Evolutionary conservation across 2,329 filamentous ascomycete species (phyloP), one percentile per base, ranked within the genome.

Genomic region (Exserohilum rostratum): DNA sequence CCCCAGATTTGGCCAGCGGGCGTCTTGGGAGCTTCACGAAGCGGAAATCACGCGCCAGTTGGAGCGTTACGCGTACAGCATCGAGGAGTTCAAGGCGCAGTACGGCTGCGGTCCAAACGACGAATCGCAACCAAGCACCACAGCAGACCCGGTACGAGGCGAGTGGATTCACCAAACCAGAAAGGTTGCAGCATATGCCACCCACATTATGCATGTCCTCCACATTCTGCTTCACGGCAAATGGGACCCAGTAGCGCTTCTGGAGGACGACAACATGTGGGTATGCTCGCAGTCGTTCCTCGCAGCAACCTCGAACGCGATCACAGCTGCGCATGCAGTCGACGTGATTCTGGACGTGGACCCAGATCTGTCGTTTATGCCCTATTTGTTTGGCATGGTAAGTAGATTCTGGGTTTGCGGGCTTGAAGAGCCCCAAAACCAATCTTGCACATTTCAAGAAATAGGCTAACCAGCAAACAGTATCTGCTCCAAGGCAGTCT

Each of bases 191-290:
- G 91, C 92, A 0, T 97, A 97, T 70, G 90, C 90, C 45, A 96
- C 90, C 0, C 91, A 97, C 65, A 90, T 96, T 38, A 95, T 96
- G 90, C 91, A 96, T 69, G 93, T 96, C 10, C 80, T 96, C 34
- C 91, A 97, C 73, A 95, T 96, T 39, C 82, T 96, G 3, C 82
- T 96, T 17, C 88, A 91, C 18, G 91, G 91, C 4, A 96, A 96
- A 76, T 97, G 93, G 93, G 93, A 96, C 71, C 93, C 93, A 0
- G 91, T 96, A 66, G 90, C 90, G 50, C 83, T 96, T 12, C 83
- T 96, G 3, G 92, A 96, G 68, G 91, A 96, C 74, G 90, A 93
- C 67, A 92, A 96, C 70, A 83, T 95, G 45, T 96, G 93, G 92
- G 96, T 96, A 60, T 95, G 90, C 35, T 93, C 91, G 0, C 88